Evolutionary conservation across 2,329 filamentous ascomycete species (phyloP), one percentile per base, ranked within the genome.

Genomic region (Scorias spongiosa): DNA sequence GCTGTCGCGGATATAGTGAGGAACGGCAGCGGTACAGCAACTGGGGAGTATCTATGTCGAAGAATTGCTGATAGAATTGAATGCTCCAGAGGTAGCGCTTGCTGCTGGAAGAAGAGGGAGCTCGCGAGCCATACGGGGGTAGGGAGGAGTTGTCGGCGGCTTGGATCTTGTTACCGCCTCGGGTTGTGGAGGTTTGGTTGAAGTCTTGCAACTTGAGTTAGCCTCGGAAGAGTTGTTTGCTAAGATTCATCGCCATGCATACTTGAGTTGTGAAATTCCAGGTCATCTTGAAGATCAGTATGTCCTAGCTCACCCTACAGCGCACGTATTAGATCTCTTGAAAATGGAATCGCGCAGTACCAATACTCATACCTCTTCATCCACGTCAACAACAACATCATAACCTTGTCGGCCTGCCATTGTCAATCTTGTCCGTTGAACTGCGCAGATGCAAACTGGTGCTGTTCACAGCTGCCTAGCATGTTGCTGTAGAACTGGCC

Each of bases 281-380:
- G 87, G 67, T 96, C 91, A 65, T 95, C 89, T 71, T 95, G 87
- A 18, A 98, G 81, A 65, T 98, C 91, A 45, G 91, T 98, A 67
- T 95, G 88, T 57, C 91, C 91, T 61, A 98, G 80, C 67, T 98
- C 91, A 58, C 89, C 89, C 88, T 96, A 62, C 46, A 28, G 26
- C 29, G 32, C 20, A 38, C 40, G 41, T 37, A 49, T 54, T 44
- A 54, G 49, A 7, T 20, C 29, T 17, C 7, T 2, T 26, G 11
- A n/a, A n/a, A 4, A 6, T 4, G 36, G 8, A 12, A 40, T 42
- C 26, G 9, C 12, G 12, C 17, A 11, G 15, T 5, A 10, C 10
- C 12, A 10, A 29, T 11, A 10, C n/a, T 39, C 66, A 51, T 68
- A 93, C 87, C 76, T 96, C 91, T 58, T 91, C 85, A 63, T 98